Evolutionary conservation across 1,284 basidiomycete species (phyloP), one percentile per base, ranked within the genome.

Genomic region (Polyporus tsugae): DNA sequence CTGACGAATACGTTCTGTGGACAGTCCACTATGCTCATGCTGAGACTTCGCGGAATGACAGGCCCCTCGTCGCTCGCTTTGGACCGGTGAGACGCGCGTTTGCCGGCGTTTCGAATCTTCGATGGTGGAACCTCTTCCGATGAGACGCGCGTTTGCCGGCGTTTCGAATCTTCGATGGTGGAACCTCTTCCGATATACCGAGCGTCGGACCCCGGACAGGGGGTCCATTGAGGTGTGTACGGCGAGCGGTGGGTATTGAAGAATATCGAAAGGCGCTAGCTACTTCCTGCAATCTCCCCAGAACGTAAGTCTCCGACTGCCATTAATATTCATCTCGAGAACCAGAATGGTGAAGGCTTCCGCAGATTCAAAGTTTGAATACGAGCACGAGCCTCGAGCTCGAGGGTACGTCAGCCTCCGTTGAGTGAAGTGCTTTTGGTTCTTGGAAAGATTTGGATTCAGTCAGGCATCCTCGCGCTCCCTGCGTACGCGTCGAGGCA

Each of bases 191-290:
- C 52, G 52, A 11, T 25, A 22, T 25, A 55, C 25, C 52, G 25
- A 55, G 33, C 17, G 11, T 55, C 11, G 52, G 52, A 55, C 52
- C 52, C 52, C 52, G 52, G 52, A 55, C 52, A 55, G 49, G 49
- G 49, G 25, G 19, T 22, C 46, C 22, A 25, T 49, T 10, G 10
- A 49, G 10, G 46, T 22, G 7, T 22, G 10, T 33, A 17, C 13
- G 29, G 52, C 4, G 52, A 9, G 46, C n/a, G 52, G 52, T 55
- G 33, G 11, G 52, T 35, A 17, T 13, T 17, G 29, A 29, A 29
- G 52, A 2, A 11, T 13, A 4, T 17, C 15, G 1, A 55, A 33
- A 55, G 15, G 52, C 17, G 52, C 15, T 49, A 49, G 52, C 13
- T 6, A 11, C 4, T 29, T 55, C 17, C 6, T 33, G 33, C 11